These are phyloP conservation scores for Syzygium oleosum DNA, from an alignment of 345 rosid genomes.

Conservation along the genomic window DNA sequence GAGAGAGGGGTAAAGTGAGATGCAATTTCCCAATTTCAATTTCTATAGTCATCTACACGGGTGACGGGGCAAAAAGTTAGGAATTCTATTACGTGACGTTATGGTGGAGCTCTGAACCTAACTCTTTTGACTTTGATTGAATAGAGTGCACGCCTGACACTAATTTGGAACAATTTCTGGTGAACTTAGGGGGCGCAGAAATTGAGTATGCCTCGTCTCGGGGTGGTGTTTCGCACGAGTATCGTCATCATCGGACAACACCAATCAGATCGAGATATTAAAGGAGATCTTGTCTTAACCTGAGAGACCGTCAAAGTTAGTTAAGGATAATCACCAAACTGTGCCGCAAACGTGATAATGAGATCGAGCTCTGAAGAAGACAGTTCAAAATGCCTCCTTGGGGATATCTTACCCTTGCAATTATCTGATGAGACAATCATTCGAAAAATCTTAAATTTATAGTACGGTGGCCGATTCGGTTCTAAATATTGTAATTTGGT, in stretches of 20 bases:
- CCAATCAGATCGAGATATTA: not conserved
- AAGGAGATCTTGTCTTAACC: not conserved
- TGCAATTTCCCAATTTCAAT: not conserved
- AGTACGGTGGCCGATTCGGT: too few species aligned
- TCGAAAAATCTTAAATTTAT: too few species aligned
- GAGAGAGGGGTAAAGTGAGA: not conserved
- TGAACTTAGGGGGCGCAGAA: not conserved
- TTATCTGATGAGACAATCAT: not conserved
- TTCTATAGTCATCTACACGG: not conserved
- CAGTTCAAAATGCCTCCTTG: not conserved
- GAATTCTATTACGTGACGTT: not conserved
- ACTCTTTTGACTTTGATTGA: not conserved
- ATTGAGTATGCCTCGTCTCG: not conserved
- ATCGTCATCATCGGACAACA: not conserved
- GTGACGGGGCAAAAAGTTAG: not conserved
- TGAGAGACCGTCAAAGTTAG: not conserved
- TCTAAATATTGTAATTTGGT: too few species aligned
- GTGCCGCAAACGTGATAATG: not conserved
- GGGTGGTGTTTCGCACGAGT: not conserved
- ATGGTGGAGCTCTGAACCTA: not conserved
- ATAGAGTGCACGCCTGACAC: not conserved
- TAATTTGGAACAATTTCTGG: not conserved
- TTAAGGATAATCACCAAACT: not conserved
- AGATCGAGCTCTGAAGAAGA: not conserved
- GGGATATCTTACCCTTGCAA: not conserved